Percentiles rank a stretch among this genome's conserved stretches.
phyloP scores from a whole-genome alignment of 1,139 yeast genomes.

The Magnusiomyces suaveolens region DNA sequence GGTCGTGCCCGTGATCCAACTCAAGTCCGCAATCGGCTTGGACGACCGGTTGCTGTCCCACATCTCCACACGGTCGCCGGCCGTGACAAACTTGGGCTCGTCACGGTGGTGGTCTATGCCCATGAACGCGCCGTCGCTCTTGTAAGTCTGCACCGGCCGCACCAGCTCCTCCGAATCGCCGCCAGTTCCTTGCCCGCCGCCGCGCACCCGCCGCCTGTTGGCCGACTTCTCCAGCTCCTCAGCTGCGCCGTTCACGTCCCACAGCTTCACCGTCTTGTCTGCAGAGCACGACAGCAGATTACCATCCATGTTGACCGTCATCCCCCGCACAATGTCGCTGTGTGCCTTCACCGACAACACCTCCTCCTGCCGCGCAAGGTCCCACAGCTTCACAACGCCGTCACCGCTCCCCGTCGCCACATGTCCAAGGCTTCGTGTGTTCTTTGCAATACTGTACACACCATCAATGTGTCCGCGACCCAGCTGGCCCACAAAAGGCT shows the following conservation, averaged over 20 bases:
- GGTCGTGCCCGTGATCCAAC: conserved; percentile 93
- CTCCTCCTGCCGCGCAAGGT: conserved; percentile 65
- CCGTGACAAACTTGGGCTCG: conserved; percentile 74
- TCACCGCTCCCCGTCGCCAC: conserved; percentile 93
- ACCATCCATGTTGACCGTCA: conserved; percentile 65
- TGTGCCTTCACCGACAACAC: conserved; percentile 76
- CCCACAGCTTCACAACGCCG: conserved; percentile 92
- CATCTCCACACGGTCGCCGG: conserved; percentile 77
- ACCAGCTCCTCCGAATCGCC: conserved; percentile 20
- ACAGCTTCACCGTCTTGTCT: conserved; percentile 79
- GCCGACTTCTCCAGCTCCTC: neutral
- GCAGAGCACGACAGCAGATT: conserved; percentile 77
- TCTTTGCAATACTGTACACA: conserved; percentile 79
- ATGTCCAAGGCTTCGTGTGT: conserved; percentile 57
- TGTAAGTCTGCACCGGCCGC: conserved; percentile 50
- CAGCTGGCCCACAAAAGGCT: conserved; percentile 90
- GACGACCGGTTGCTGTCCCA: conserved; percentile 83
- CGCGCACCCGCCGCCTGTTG: neutral
- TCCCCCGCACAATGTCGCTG: conserved; percentile 80
- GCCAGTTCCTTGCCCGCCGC: conserved; percentile 22
- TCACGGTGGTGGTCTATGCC: conserved; percentile 78
- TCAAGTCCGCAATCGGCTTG: conserved; percentile 55
- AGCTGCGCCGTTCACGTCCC: conserved; percentile 41
- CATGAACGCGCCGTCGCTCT: conserved; percentile 77
- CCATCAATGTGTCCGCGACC: conserved; percentile 96